Conservation (phyloP, 331 rosid genomes). For the Acacia pycnantha region DNA sequence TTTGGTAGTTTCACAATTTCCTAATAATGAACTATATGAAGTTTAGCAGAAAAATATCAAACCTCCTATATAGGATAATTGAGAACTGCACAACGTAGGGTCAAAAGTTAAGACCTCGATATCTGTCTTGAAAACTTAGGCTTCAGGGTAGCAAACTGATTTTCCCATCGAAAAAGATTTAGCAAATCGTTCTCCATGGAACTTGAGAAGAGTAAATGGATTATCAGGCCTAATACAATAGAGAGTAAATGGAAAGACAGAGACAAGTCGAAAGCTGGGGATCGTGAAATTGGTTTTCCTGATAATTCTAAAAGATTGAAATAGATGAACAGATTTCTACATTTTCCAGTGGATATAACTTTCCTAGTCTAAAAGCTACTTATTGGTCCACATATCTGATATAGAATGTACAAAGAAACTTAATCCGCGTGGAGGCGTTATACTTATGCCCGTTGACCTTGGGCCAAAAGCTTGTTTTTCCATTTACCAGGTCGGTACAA, state of each 20-base stretch:
- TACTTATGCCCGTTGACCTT: background rate
- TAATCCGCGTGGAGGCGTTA: background rate
- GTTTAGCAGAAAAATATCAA: background rate
- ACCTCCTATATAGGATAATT: background rate
- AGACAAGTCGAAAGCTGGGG: background rate
- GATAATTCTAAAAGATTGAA: background rate
- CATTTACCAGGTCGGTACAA: background rate
- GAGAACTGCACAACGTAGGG: background rate
- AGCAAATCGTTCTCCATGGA: background rate
- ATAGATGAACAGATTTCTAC: background rate
- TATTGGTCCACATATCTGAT: background rate
- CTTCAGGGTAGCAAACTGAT: background rate
- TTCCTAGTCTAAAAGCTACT: background rate
- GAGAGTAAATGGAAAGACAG: background rate
- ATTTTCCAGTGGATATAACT: background rate
- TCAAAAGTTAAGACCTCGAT: background rate
- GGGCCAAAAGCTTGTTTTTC: background rate
- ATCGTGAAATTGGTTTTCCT: background rate
- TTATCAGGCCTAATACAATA: background rate
- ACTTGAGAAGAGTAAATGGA: background rate
- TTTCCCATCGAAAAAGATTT: background rate
- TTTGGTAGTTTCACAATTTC: background rate
- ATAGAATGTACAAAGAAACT: slow-evolving; percentile 6
- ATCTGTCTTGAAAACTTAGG: background rate
- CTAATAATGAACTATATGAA: background rate